Evolutionary conservation across 352 stramenopile species (phyloP), one percentile per base, ranked within the genome.

Genomic region (Blastocystis sp.): DNA sequence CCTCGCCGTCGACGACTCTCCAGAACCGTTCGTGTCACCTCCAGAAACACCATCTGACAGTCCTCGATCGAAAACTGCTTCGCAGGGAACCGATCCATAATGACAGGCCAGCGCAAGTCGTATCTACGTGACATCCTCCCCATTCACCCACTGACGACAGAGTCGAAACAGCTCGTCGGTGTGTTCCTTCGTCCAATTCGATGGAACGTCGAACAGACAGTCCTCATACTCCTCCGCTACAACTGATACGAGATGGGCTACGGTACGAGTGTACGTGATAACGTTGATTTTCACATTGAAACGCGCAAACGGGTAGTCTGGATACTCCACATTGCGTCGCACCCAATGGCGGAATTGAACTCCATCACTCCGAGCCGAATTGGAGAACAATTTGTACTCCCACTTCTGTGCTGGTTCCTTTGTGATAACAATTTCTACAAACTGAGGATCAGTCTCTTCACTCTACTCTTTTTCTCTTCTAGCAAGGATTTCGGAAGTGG

Each of bases 71-170:
- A 73, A 24, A 51, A 73, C 61, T 73, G 61, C 61, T 73, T 73
- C 2, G 61, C 61, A 11, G 24, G 29, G 40, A 69, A 87, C 14
- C 79, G 24, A 36, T 87, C 79, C 21, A 42, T 40, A 16, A 87
- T 84, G 11, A 87, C 34, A 44, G 79, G 64, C 79, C 79, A 87
- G 21, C 79, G 79, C 27, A 87, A 46, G 24, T 87, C 79, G 48
- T 84, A 87, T 32, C 57, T 73, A 51, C 4, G 46, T 9, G n/a
- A 24, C 11, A 51, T 14, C 11, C 32, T 48, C 1, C 16, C 21
- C 61, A 46, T 24, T 11, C 42, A 51, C 8, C 8, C 7, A 73
- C 61, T 73, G 38, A 32, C 71, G 34, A 48, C 51, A 69, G 48
- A 87, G 64, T 21, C 48, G 59, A 56, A 87, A 87, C 14, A 87